Conservation (phyloP, 176 grass and related monocot genomes). For the Lolium multiflorum region DNA sequence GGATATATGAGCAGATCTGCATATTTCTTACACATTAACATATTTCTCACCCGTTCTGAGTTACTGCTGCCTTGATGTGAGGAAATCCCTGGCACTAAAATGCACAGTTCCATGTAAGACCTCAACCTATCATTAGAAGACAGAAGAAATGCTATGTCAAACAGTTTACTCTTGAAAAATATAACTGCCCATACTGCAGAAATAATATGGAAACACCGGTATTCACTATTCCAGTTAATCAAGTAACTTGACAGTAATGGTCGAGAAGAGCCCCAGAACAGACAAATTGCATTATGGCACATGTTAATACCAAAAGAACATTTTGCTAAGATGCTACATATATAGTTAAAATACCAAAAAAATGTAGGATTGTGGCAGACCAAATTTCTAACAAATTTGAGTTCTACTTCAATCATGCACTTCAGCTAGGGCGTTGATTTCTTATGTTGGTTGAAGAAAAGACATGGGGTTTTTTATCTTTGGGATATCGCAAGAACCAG, state of each 20-base stretch:
- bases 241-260: constrained; percentile 30
- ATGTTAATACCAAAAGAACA: constrained; percentile 15
- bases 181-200: background rate
- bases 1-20: constrained; percentile 24
- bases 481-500: constrained; percentile 17
- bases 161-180: constrained; percentile 27
- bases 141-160: constrained; percentile 9
- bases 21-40: constrained; percentile 27
- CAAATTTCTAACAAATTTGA: background rate
- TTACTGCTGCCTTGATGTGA: constrained; percentile 62
- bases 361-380: background rate
- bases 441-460: constrained; percentile 16
- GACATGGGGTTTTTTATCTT: constrained; percentile 1
- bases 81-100: constrained; percentile 92
- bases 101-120: constrained; percentile 98
- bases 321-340: constrained; percentile 1
- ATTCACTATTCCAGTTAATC: constrained; percentile 26
- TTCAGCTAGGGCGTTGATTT: constrained; percentile 11
- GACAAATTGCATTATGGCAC: constrained; percentile 3
- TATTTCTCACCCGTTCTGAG: constrained; percentile 63
- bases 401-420: background rate
- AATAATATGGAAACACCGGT: constrained; percentile 14
- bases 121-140: constrained; percentile 66
- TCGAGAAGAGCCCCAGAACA: background rate
- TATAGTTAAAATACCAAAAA: constrained; percentile 24